A percentile compares a stretch with the other conserved stretches of the same genome.
Conservation (phyloP, 148 eudicot genomes). For the Cornus controversa region DNA sequence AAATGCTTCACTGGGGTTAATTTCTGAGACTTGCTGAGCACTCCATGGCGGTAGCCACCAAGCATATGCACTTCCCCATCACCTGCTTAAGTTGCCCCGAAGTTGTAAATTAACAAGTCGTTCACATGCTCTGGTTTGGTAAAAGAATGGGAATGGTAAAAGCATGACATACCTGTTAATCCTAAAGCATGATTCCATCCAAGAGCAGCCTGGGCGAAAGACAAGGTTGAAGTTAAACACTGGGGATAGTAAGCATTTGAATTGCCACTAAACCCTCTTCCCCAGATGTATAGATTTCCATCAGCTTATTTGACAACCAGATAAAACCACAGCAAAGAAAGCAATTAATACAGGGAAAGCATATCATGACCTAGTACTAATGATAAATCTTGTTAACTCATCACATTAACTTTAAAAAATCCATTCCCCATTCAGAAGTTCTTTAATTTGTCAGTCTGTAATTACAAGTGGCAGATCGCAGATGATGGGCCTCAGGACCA, state of each 20-base stretch:
- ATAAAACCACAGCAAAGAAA: neutral
- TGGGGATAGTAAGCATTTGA: constrained; percentile 51
- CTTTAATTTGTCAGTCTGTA: neutral
- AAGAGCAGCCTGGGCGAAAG: constrained; percentile 63
- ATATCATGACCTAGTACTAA: neutral
- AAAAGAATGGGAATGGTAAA: neutral
- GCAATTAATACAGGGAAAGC: neutral
- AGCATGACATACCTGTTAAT: constrained; percentile 50
- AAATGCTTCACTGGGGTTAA: constrained; percentile 20
- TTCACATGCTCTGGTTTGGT: neutral
- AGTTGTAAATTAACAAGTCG: constrained; percentile 14
- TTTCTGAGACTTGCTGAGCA: constrained; percentile 43
- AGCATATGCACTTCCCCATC: constrained; percentile 67
- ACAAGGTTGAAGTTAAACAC: constrained; percentile 26
- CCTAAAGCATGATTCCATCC: constrained; percentile 92
- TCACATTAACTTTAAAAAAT: neutral
- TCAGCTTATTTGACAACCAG: constrained; percentile 39
- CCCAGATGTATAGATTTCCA: constrained; percentile 78
- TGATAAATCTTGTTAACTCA: neutral
- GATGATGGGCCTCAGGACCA: neutral
- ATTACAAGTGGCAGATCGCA: neutral
- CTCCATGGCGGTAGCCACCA: constrained; percentile 70
- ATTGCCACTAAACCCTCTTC: constrained; percentile 62
- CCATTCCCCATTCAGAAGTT: neutral
- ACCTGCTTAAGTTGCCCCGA: constrained; percentile 37